Base-by-base conservation (phyloP, 2,329 filamentous ascomycete genomes). In the Reticulascus tulasneorum region DNA sequence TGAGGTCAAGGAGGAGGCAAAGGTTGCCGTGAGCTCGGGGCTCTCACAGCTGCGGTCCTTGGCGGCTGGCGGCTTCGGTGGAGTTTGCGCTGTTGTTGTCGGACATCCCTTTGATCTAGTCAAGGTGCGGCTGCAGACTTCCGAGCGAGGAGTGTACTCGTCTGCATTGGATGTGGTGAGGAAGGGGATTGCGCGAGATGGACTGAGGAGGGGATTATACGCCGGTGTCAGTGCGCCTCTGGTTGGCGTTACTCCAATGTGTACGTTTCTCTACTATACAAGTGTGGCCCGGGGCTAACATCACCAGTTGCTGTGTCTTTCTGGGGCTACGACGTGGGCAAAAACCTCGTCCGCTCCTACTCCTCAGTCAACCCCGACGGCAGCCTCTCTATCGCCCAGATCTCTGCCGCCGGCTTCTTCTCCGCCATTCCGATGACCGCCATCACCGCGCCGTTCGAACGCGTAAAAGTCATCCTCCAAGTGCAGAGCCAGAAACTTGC, bases 381-480 rank as follows among this genome's bases (percentile, higher is more conserved):
- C 48, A 70, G 77, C 34, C 87, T 86, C 66, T 80, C 82, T 40
- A 89, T 96, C 55, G 84, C 73, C 27, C 93, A 98, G 63, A 82
- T 94, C 64, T 93, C 87, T 22, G 78, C 87, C 23, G 93, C 93
- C 11, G 93, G 93, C 47, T 96, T 96, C 79, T 94, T 98, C 77
- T 94, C 87, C 56, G 93, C 93, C 43, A 85, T 98, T 42, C 93
- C 93, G 54, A 94, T 94, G 88, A 98, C 93, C 5, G 67, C 87
- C 63, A 96, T 98, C 69, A 97, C 93, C n/a, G 93, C 93, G 5
- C 93, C 93, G 43, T 97, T 98, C 60, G 93, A 98, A 75, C 91
- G 93, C 55, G 89, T 98, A 52, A 98, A 98, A 68, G 91, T 98
- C 37, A 89, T 98, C 46, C 82, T 98, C 2, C 93, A 98, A 64